A percentile compares a stretch with the other conserved stretches of the same genome.
These are phyloP conservation scores for Apiospora saccharicola DNA, from an alignment of 2,329 filamentous ascomycete genomes.

Conservation along the genomic window DNA sequence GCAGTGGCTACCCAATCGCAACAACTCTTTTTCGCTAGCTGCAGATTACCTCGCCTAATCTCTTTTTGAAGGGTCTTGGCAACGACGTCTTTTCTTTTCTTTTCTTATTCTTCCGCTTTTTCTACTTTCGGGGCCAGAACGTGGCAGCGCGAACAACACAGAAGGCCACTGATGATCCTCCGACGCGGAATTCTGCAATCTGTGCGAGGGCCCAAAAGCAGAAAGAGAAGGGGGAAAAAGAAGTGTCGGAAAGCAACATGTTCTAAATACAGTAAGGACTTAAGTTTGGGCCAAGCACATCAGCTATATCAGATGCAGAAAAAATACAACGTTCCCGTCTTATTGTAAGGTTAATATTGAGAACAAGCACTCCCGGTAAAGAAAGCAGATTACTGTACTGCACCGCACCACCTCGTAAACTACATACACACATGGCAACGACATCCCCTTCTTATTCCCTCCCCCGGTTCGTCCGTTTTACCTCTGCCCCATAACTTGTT, in stretches of 20 bases:
- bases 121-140: neutral
- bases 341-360: neutral
- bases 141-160: slow-evolving; percentile 14
- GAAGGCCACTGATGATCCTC: neutral
- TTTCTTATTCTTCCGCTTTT: neutral
- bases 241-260: neutral
- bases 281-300: neutral
- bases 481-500: neutral
- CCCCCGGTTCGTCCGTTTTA: neutral
- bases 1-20: slow-evolving; percentile 14
- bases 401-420: neutral
- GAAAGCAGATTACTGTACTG: neutral
- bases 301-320: neutral
- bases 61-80: neutral
- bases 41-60: neutral
- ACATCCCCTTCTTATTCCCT: neutral
- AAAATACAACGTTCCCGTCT: neutral
- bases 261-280: neutral
- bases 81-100: neutral
- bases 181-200: neutral
- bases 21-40: slow-evolving; percentile 9
- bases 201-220: slow-evolving; percentile 8
- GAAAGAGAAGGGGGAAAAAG: neutral
- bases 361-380: neutral
- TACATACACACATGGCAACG: too few relatives aligned